Conservation (phyloP, 495 filamentous ascomycete genomes). For the Evansstolkia leycettana region DNA sequence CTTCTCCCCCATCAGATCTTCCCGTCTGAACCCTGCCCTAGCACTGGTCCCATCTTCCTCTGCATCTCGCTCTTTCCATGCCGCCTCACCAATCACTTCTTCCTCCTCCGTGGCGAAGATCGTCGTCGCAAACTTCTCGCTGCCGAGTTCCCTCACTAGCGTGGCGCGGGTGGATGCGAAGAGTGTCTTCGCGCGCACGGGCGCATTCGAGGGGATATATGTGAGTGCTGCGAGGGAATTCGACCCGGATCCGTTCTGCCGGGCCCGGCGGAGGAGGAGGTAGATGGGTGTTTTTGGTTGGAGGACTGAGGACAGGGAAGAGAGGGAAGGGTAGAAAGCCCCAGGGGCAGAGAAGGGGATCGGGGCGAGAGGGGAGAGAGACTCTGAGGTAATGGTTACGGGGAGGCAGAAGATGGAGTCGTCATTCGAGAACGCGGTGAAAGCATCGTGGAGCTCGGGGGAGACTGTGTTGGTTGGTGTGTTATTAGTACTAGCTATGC, state of each 20-base stretch:
- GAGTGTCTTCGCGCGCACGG: constrained; percentile 90
- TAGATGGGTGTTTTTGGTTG: constrained; percentile 68
- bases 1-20: constrained; percentile 77
- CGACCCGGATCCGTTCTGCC: constrained; percentile 28
- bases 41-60: constrained; percentile 27
- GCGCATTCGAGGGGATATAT: constrained; percentile 81
- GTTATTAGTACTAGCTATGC: too few relatives aligned
- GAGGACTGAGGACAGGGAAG: constrained; percentile 57
- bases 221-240: constrained; percentile 65
- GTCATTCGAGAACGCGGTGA: constrained; percentile 58
- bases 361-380: constrained; percentile 49
- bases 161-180: constrained; percentile 84
- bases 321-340: constrained; percentile 47
- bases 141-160: constrained; percentile 73
- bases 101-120: constrained; percentile 69
- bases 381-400: constrained; percentile 64
- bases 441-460: constrained; percentile 70
- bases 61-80: constrained; percentile 69
- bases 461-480: constrained; percentile 58
- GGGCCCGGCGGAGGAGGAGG: constrained; percentile 65
- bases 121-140: constrained; percentile 74
- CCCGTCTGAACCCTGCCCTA: constrained; percentile 14
- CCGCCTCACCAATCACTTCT: constrained; percentile 47
- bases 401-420: constrained; percentile 63
- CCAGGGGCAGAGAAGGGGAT: constrained; percentile 37